Base-by-base conservation (phyloP, 352 stramenopile genomes). In the Plasmopara halstedii region DNA sequence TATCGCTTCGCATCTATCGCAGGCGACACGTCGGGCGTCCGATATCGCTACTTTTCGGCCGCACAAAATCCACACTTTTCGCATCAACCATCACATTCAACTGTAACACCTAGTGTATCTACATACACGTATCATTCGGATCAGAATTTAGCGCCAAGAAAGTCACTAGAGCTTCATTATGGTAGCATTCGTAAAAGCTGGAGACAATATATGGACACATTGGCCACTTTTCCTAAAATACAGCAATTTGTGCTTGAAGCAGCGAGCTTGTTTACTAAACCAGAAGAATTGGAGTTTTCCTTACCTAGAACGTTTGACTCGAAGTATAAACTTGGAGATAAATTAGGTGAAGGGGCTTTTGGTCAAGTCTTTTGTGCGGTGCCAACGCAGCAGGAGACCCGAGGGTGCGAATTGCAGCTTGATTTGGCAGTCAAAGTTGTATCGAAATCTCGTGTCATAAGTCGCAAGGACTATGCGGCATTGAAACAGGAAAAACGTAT, bases 401-500 rank as follows among this genome's bases (percentile, higher is more conserved):
- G 37, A 41, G 22, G 64, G 8, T 20, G 50, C 35, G 51, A 52
- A 9, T 20, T 63, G 4, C 18, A 68, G 26, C 35, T 90, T 13
- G 78, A 88, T 43, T 44, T 90, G 21, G 77, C 74, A 0, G 78
- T 88, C 25, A 90, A 90, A 50, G 64, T 87, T n/a, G 73, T 90
- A 27, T 64, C 73, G 8, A 90, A 90, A 61, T 51, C 57, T 21
- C 70, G 71, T 18, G 57, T 90, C n/a, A 53, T 78, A 35, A 77
- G 65, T 39, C 62, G 67, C 14, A 55, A 64, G 13, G 74, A 87
- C 65, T 90, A 84, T 43, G 46, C 61, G 1, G 71, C 70, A 17
- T 55, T 90, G 41, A 64, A 83, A 56, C 73, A 84, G 32, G 78
- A 90, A 59, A 69, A 60, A 19, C 66, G 66, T 36, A 86, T 88